Evolutionary conservation across 208 protist species (phyloP).

Genomic region (Naegleria gruberi): DNA sequence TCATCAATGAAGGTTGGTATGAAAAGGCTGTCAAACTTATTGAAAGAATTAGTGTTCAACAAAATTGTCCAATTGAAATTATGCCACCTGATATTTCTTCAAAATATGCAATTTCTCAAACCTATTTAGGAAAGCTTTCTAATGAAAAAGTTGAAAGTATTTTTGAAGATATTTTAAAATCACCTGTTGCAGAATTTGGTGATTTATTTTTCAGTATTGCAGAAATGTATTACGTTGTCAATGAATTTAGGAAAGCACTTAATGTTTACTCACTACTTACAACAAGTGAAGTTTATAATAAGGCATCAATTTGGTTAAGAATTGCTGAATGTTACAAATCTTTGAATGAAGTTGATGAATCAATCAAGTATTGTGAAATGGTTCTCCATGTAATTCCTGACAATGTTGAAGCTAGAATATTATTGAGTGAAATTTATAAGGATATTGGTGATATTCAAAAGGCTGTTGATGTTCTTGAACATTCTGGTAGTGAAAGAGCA

Average conservation of each 20-base stretch:
- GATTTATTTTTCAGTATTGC: conserved; percentile 36
- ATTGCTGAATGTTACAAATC: neutral
- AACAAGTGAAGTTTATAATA: neutral
- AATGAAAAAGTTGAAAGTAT: conserved; percentile 28
- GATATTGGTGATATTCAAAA: neutral
- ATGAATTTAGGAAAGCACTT: conserved; percentile 12
- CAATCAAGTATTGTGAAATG: neutral
- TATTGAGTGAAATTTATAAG: conserved; percentile 1
- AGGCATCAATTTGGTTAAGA: neutral
- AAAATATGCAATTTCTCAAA: conserved; percentile 34
- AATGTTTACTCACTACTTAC: neutral
- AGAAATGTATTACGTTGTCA: conserved; percentile 28
- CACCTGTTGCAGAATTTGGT: conserved; percentile 20
- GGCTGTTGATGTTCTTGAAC: neutral
- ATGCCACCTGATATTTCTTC: conserved; percentile 28
- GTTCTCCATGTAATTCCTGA: neutral
- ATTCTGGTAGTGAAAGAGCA: neutral
- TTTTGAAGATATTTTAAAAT: conserved; percentile 32
- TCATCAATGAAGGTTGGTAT: conserved; percentile 25
- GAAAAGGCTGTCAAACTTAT: conserved; percentile 21
- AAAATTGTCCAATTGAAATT: conserved; percentile 15
- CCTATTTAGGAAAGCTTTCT: conserved; percentile 16
- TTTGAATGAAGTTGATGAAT: too few species aligned
- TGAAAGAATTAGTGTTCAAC: neutral
- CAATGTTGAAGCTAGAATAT: neutral